Evolutionary conservation across 495 filamentous ascomycete species (phyloP), one percentile per base, ranked within the genome.

Genomic region (Hypoxylon subgilvum): DNA sequence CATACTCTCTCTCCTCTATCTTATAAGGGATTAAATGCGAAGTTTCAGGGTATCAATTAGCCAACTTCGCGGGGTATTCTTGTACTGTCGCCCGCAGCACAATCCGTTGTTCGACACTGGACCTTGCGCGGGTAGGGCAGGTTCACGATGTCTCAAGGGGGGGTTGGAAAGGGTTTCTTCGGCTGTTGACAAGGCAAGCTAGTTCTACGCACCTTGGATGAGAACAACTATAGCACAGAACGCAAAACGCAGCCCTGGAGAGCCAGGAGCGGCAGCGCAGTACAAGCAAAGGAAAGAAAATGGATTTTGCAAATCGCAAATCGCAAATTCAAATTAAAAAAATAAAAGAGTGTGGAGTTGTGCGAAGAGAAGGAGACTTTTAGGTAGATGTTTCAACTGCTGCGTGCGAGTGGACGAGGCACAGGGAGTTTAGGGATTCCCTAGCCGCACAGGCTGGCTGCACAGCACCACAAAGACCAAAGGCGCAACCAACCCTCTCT

Each of bases 251-350:
- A 56, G 67, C 65, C 72, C 69, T 69, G 71, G 71, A 70, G 66
- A 71, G 69, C 71, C 72, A 75, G 71, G 72, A 57, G 69, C 63
- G 67, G 43, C 66, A 67, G 66, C 63, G 61, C 54, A 64, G 61
- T 36, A 64, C 31, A 25, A 41, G 14, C 48, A 48, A 38, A 28
- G 14, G 14, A 57, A 51, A 47, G 25, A 52, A 39, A 36, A 38
- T 38, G 35, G 19, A 9, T 28, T 54, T 57, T 58, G 54, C 48
- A 59, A 64, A 44, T 49, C 52, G 60, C 60, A 53, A 54, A 61
- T 27, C 23, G 9, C 30, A 45, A 56, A 46, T 22, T 7, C 43
- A 63, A 61, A 66, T 50, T 57, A 67, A 68, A 62, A 67, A 65
- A 61, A n/a, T n/a, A 57, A 68, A 66, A 63, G 67, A 68, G 65